These are phyloP conservation scores for Neostapfia colusana DNA, from an alignment of 176 grass and related monocot species.

Conservation along the genomic window DNA sequence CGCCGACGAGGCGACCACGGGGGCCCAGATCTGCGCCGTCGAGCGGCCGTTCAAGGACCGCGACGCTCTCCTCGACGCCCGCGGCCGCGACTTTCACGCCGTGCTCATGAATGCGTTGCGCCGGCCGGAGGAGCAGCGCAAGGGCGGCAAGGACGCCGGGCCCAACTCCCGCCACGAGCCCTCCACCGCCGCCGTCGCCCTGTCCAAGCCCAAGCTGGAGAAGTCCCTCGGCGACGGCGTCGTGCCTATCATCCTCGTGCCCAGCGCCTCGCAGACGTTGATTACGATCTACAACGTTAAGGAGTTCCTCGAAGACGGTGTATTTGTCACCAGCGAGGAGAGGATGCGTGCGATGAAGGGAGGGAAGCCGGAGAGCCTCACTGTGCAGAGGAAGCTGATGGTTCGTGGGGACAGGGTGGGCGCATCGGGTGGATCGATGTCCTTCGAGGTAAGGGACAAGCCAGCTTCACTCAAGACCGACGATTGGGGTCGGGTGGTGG, in stretches of 20 bases:
- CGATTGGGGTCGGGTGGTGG: conserved; percentile 80
- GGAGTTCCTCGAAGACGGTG: conserved; percentile 87
- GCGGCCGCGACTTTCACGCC: conserved; percentile 81
- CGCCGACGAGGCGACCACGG: conserved; percentile 27
- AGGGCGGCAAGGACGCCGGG: conserved; percentile 62
- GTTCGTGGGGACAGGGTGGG: conserved; percentile 57
- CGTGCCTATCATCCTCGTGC: conserved; percentile 92
- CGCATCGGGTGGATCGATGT: conserved; percentile 33
- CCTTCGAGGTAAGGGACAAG: conserved; percentile 92
- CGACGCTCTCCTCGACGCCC: conserved; percentile 71
- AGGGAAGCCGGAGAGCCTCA: conserved; percentile 79
- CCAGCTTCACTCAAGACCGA: conserved; percentile 67
- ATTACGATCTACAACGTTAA: conserved; percentile 93
- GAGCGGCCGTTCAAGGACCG: conserved; percentile 86
- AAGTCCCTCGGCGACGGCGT: conserved; percentile 60
- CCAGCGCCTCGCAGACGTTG: conserved; percentile 89
- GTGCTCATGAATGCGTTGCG: conserved; percentile 44
- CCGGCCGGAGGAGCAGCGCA: conserved; percentile 75
- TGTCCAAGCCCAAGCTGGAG: conserved; percentile 47
- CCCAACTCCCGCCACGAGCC: conserved; percentile 47
- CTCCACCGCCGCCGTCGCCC: conserved; percentile 23
- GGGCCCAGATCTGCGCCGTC: conserved; percentile 37
- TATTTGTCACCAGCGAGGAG: conserved; percentile 80
- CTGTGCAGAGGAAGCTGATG: conserved; percentile 90
- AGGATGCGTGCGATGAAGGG: conserved; percentile 79